These are phyloP conservation scores for Oldenlandia corymbosa DNA, from an alignment of 257 asterid species.

Conservation along the genomic window DNA sequence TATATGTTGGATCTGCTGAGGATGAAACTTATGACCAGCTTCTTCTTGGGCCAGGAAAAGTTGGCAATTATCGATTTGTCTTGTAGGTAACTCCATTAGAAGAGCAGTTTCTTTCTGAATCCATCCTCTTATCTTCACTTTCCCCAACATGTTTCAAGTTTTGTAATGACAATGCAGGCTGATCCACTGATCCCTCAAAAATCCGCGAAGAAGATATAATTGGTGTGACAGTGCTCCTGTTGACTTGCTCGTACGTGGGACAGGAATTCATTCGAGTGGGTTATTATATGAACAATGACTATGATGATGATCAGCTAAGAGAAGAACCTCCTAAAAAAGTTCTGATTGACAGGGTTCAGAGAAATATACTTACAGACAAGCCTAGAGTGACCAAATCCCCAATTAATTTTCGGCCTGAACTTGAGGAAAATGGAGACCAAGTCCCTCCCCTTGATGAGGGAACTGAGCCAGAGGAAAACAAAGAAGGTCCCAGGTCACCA, in stretches of 20 bases:
- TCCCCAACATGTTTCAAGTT: neutral
- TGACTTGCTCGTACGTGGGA: slow-evolving; percentile 88
- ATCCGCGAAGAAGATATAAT: slow-evolving; percentile 94
- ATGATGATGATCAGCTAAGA: slow-evolving; percentile 70
- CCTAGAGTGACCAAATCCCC: slow-evolving; percentile 96
- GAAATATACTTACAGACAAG: slow-evolving; percentile 77
- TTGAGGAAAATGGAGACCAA: slow-evolving; percentile 56
- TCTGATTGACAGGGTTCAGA: slow-evolving; percentile 69
- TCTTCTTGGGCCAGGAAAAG: slow-evolving; percentile 95
- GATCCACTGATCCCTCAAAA: slow-evolving; percentile 91
- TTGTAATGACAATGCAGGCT: slow-evolving; percentile 44
- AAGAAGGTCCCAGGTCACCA: slow-evolving; percentile 39
- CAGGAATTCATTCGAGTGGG: slow-evolving; percentile 96
- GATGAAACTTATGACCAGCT: slow-evolving; percentile 95
- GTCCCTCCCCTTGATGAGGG: slow-evolving; percentile 45
- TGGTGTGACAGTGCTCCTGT: slow-evolving; percentile 86
- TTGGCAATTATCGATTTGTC: slow-evolving; percentile 86
- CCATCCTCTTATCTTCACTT: neutral
- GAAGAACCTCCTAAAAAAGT: slow-evolving; percentile 90
- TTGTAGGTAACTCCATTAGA: slow-evolving; percentile 68
- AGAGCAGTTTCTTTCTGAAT: slow-evolving; percentile 3
- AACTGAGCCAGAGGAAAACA: slow-evolving; percentile 44
- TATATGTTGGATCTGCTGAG: slow-evolving; percentile 98
- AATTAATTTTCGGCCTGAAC: slow-evolving; percentile 73
- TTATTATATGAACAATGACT: slow-evolving; percentile 88